A percentile compares a stretch with the other conserved stretches of the same genome.
Conservation (phyloP, 305 asterid genomes). For the Rubia peregrina region DNA sequence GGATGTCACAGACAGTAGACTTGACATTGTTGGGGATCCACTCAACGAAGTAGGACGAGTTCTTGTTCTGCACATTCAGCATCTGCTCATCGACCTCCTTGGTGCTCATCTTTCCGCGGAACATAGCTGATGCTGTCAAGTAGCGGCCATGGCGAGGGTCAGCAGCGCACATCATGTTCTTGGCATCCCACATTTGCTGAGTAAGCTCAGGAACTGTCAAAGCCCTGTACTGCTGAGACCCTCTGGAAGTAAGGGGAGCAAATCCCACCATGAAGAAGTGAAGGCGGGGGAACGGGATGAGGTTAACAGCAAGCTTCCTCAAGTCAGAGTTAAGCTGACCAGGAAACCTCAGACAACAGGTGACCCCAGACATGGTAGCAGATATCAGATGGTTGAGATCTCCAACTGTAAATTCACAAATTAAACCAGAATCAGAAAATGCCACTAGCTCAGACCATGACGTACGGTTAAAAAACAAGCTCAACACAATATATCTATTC, state of each 20-base stretch:
- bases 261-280: constrained; percentile 45
- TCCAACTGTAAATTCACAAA: constrained; percentile 25
- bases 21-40: constrained; percentile 44
- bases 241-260: constrained; percentile 34
- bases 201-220: constrained; percentile 34
- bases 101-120: constrained; percentile 46
- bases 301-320: constrained; percentile 34
- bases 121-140: constrained; percentile 40
- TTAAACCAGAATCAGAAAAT: constrained; percentile 6
- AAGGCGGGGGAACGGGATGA: constrained; percentile 41
- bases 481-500: background rate
- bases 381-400: constrained; percentile 38
- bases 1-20: constrained; percentile 40
- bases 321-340: constrained; percentile 42
- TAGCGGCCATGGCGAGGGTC: constrained; percentile 43
- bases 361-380: constrained; percentile 41
- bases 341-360: constrained; percentile 37
- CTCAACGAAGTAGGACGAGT: constrained; percentile 35
- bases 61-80: constrained; percentile 38
- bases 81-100: constrained; percentile 40
- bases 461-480: background rate
- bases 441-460: no score
- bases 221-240: constrained; percentile 37
- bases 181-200: constrained; percentile 42
- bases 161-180: constrained; percentile 42